Base-by-base conservation (phyloP, 768 basidiomycete genomes). In the Leucogyrophana mollusca region DNA sequence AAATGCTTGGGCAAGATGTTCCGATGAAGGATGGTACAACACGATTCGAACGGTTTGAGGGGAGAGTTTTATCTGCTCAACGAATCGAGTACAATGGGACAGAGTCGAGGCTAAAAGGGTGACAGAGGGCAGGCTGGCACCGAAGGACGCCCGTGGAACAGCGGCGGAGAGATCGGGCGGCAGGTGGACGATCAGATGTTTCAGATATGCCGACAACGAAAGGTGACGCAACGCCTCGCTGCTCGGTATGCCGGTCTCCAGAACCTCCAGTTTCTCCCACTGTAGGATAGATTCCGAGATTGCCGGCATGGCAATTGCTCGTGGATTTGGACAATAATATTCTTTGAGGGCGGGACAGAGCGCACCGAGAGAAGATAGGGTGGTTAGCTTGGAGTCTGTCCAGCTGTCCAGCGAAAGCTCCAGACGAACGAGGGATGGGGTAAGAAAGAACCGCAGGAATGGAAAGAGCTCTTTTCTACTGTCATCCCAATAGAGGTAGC, bases 351-450 rank as follows among this genome's bases (percentile, higher is more conserved):
- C 8, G 4, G 49, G 43, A 9, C 37, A 34, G 16, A 45, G 21
- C 8, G 22, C 16, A 4, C 34, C 17, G 34, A 50, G 49, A 23
- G 46, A 50, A 5, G 49, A 45, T n/a, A 45, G 17, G 33, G 46
- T 41, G 18, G 39, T 20, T 9, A 24, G 20, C 35, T 45, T 50
- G 38, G 22, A 42, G 4, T 22, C 21, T 14, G 43, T 40, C 40
- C 49, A 50, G 9, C 6, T 5, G 3, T 37, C n/a, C 6, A 43
- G 43, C 4, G 34, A 4, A 11, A 45, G 34, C 6, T 36, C 16
- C 7, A 50, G 39, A 9, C 18, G 27, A 20, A 22, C 5, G 4
- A 50, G 44, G 14, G 44, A 34, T 21, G 39, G 43, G 3, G 38
- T 43, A 11, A 36, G n/a, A 7, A 47, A 18, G 30, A 38, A 43